Base-by-base conservation (phyloP, 2,329 filamentous ascomycete genomes). In the Bertia moriformis region DNA sequence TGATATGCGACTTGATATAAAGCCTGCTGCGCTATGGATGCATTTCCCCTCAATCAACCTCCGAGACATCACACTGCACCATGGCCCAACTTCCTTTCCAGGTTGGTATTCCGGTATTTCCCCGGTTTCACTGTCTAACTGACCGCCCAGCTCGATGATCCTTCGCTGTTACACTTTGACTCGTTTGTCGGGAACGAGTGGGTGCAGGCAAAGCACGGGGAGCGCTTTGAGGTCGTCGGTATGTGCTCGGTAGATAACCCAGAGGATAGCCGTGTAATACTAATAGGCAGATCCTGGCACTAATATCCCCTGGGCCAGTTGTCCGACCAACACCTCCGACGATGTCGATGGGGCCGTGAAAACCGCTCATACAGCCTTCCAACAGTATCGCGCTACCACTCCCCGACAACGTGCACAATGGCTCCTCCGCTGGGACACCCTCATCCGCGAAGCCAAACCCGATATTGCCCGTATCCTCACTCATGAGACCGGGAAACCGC, bases 401-500 rank as follows among this genome's bases (percentile, higher is more conserved):
- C 38, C 38, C 15, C n/a, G 38, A n/a, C 18, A 40, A 27, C 4
- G 37, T 5, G 37, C 37, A 10, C 47, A 59, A 36, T 50, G 51
- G 10, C 49, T 65, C 4, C 44, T 54, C 2, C 46, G 45, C 10
- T 63, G 61, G 60, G 53, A 60, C 42, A 41, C 47, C 2, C 51
- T 60, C 4, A 59, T 65, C 39, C 40, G 49, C 1, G 51, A 46
- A 3, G 48, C 55, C 3, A 51, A 54, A n/a, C 50, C 56, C 3
- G 62, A 65, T 38, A 40, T 66, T 3, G 60, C 61, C 0, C 54
- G 45, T 22, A 49, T 65, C 3, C 40, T 66, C 1, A 57, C 59
- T 2, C 52, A 58, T 43, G 69, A 77, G 51, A 75, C 70, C 0
- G 72, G 73, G 2, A 76, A 76, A 46, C 69, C 72, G 2, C 54